Conservation (phyloP, 2,329 filamentous ascomycete genomes). For the Helotiales sp. region DNA sequence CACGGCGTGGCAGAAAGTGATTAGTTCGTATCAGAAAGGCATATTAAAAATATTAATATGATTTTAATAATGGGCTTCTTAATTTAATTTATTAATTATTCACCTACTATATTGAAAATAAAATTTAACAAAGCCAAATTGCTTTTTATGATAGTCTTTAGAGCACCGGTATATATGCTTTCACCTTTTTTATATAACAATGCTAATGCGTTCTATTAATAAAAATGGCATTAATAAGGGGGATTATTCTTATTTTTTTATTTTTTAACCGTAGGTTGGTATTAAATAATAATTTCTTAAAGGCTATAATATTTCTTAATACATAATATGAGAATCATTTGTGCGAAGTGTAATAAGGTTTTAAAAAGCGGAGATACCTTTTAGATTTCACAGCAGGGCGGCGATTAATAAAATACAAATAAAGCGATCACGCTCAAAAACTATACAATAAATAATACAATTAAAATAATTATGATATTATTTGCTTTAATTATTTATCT, state of each 20-base stretch:
- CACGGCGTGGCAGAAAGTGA: constrained; percentile 19
- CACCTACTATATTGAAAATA: constrained; percentile 23
- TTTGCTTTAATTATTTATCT: not conserved
- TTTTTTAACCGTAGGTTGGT: constrained; percentile 15
- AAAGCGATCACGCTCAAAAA: constrained; percentile 15
- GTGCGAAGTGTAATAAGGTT: constrained; percentile 22
- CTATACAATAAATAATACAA: constrained; percentile 14
- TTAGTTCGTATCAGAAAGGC: constrained; percentile 19
- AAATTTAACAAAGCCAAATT: constrained; percentile 27
- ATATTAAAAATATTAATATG: constrained; percentile 27
- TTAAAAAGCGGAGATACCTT: constrained; percentile 25
- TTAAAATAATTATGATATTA: constrained; percentile 13
- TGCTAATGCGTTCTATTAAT: constrained; percentile 21
- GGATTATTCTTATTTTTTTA: constrained; percentile 24
- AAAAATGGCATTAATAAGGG: constrained; percentile 38
- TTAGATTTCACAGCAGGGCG: constrained; percentile 10
- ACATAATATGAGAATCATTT: constrained; percentile 25
- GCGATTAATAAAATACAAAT: constrained; percentile 22
- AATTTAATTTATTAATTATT: constrained; percentile 24
- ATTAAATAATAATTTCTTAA: constrained; percentile 23
- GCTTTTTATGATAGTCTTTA: constrained; percentile 22
- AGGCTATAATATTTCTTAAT: constrained; percentile 20
- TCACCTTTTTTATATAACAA: constrained; percentile 14
- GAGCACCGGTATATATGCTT: constrained; percentile 24
- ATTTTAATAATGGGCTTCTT: constrained; percentile 24